These are phyloP conservation scores for Cyclotella choctawhatcheeana DNA, from an alignment of 108 stramenopile genomes.

Conservation along the genomic window DNA sequence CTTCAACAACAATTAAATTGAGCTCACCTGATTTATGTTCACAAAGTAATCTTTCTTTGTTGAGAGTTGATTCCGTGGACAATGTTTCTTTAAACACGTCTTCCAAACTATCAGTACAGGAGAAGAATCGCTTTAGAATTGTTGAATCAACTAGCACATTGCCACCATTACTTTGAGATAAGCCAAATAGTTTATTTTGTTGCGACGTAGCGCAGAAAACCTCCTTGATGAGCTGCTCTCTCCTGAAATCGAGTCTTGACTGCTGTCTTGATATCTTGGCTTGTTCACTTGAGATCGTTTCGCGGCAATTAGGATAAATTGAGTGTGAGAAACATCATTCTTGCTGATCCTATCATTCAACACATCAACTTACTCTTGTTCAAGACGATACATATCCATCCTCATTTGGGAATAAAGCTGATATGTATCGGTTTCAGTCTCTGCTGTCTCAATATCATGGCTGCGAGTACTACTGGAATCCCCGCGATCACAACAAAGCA, in stretches of 20 bases:
- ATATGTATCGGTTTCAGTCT: background rate
- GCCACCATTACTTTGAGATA: background rate
- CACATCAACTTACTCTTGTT: constrained; percentile 31
- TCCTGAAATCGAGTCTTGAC: constrained; percentile 36
- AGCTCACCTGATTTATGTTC: constrained; percentile 36
- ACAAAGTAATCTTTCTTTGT: constrained; percentile 50
- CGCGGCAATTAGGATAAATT: background rate
- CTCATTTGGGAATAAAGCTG: constrained; percentile 3
- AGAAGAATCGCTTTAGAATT: constrained; percentile 58
- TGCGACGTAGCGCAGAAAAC: constrained; percentile 21
- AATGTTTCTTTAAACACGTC: constrained; percentile 37
- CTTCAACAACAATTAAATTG: too few relatives aligned
- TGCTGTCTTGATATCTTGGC: constrained; percentile 29
- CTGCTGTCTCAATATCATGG: background rate
- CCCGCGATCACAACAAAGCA: constrained; percentile 18
- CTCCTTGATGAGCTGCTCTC: constrained; percentile 44
- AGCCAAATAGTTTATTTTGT: background rate
- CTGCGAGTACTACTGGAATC: background rate
- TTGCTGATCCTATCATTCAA: background rate
- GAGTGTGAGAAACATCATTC: background rate
- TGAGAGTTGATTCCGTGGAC: constrained; percentile 41
- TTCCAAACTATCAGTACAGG: constrained; percentile 57
- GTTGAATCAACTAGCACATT: constrained; percentile 63
- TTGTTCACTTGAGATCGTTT: background rate
- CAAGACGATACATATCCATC: constrained; percentile 18